phyloP scores from a whole-genome alignment of 75 land plant genomes.

The Selaginella tamariscina region DNA sequence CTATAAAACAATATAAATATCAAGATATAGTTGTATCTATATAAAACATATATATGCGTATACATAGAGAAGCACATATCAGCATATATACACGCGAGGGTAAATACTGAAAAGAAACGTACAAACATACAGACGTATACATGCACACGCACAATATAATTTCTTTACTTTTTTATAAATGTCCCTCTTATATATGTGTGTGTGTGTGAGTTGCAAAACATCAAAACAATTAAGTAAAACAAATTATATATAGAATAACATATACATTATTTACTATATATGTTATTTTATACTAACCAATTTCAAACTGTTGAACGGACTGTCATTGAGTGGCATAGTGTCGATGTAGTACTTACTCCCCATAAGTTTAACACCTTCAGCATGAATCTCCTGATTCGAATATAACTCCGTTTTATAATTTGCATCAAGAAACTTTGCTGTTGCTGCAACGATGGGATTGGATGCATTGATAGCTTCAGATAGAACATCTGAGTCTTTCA shows the following conservation, averaged over 20 bases:
- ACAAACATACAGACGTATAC: no score
- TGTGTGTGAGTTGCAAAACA: no score
- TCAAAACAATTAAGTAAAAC: no score
- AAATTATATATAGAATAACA: neutral
- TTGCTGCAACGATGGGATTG: constrained; percentile 1
- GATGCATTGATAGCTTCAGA: neutral
- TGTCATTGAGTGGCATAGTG: neutral
- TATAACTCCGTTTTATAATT: neutral
- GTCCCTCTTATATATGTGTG: no score
- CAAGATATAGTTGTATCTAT: no score
- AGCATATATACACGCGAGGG: no score
- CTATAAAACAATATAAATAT: no score
- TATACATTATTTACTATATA: neutral
- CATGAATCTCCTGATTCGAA: neutral
- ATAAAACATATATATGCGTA: no score
- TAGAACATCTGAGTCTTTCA: neutral
- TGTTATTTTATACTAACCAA: neutral
- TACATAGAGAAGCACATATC: no score
- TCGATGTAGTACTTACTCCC: constrained; percentile 3
- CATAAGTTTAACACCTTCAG: neutral
- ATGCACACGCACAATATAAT: no score
- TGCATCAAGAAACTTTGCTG: neutral
- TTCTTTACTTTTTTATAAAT: no score
- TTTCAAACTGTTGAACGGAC: neutral
- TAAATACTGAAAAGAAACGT: no score